Evolutionary conservation across 306 rosid genomes (phyloP).

Genomic region (Inga leiocalycina): DNA sequence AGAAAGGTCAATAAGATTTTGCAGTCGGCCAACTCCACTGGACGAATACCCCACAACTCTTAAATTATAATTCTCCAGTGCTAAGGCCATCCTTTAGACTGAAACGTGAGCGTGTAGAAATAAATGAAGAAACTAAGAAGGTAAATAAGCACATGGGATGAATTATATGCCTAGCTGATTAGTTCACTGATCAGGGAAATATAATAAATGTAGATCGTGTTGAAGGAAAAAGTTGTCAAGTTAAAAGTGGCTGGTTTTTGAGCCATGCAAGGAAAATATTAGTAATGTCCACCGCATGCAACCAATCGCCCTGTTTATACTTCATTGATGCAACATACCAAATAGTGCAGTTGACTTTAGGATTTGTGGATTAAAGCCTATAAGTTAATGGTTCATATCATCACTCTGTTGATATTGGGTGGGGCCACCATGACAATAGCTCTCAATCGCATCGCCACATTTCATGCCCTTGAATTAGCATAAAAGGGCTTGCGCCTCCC

Average conservation of each 20-base stretch:
- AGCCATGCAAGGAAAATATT: slow-evolving; percentile 67
- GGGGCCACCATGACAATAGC: slow-evolving; percentile 50
- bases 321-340: slow-evolving; percentile 36
- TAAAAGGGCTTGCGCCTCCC: slow-evolving; percentile 42
- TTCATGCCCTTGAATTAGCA: slow-evolving; percentile 23
- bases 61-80: neutral
- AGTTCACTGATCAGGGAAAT: slow-evolving; percentile 28
- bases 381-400: slow-evolving; percentile 57
- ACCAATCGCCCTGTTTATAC: slow-evolving; percentile 21
- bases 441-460: slow-evolving; percentile 21
- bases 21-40: neutral
- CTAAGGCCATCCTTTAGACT: neutral
- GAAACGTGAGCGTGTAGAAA: slow-evolving; percentile 21
- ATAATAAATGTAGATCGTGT: slow-evolving; percentile 38
- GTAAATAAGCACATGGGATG: slow-evolving; percentile 22
- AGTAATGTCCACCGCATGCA: slow-evolving; percentile 55
- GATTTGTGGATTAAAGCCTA: slow-evolving; percentile 44
- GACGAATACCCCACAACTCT: neutral
- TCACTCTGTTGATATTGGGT: slow-evolving; percentile 56
- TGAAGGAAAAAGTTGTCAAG: slow-evolving; percentile 41
- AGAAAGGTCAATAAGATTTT: slow-evolving; percentile 1
- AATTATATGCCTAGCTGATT: slow-evolving; percentile 32
- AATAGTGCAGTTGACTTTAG: slow-evolving; percentile 65
- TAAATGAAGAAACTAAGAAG: slow-evolving; percentile 21
- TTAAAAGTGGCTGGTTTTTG: slow-evolving; percentile 40